Base-by-base conservation (phyloP, 2,329 filamentous ascomycete genomes). In the Ceratocystis albifundus region DNA sequence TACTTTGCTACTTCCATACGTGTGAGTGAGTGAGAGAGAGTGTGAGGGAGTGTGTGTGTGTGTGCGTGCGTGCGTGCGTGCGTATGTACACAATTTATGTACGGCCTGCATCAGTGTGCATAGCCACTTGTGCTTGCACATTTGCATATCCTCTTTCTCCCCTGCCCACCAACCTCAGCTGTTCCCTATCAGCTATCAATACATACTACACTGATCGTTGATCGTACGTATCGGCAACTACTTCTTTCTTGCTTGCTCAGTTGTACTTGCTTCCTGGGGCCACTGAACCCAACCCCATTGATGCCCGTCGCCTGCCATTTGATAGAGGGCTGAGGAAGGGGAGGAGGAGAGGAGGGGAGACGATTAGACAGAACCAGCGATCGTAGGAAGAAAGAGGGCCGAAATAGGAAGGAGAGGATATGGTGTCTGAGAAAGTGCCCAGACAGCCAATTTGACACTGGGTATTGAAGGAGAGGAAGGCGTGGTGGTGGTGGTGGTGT, bases 331-430 rank as follows among this genome's bases (percentile, higher is more conserved):
- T n/a, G n/a, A n/a, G n/a, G n/a, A n/a, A n/a, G n/a, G n/a, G n/a
- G n/a, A n/a, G n/a, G n/a, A n/a, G n/a, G n/a, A n/a, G n/a, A n/a
- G n/a, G n/a, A n/a, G 20, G 20, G 48, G 22, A 53, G 8, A 10
- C 20, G 8, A 10, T 8, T 20, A 53, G 48, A 25, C 8, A 15
- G 20, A 50, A 15, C 20, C 3, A 25, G 48, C 20, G 48, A 30
- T 59, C 53, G 8, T 36, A 30, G 53, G 8, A 50, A 22, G 46
- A 20, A 59, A 59, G 53, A 32, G 22, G 20, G 25, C 48, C 53
- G n/a, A 17, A 59, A 59, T 59, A 59, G 28, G 53, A 59, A 59
- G 36, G 53, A 57, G 53, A 32, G 17, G 28, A 59, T 59, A 15
- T 30, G 4, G 22, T 12, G 50, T 12, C 32, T 10, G 15, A 59